phyloP scores from a whole-genome alignment of 148 eudicot species.

The Cornus suecica region DNA sequence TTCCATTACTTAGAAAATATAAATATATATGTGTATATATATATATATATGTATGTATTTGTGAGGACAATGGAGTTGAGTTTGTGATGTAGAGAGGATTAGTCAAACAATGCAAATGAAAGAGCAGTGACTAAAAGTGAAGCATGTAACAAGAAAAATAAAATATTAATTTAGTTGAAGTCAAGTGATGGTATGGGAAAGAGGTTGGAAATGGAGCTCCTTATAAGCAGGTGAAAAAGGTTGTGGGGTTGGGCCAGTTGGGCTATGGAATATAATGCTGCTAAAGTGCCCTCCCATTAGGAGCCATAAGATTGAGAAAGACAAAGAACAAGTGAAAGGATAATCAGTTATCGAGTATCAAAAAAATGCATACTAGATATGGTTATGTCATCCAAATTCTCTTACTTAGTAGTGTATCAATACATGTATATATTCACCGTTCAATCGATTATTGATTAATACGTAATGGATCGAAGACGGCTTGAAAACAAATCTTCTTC shows the following conservation, averaged over 20 bases:
- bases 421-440: too few species aligned
- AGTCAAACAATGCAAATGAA: neutral
- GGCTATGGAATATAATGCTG: conserved; percentile 40
- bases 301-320: conserved; percentile 26
- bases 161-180: neutral
- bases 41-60: neutral
- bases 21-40: neutral
- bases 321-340: conserved; percentile 15
- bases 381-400: neutral
- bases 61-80: neutral
- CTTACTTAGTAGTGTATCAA: too few species aligned
- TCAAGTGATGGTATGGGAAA: conserved; percentile 26
- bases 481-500: too few species aligned
- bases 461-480: too few species aligned
- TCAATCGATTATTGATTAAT: too few species aligned
- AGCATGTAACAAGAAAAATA: conserved; percentile 2
- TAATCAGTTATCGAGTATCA: conserved; percentile 27
- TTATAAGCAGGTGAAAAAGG: conserved; percentile 48
- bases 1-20: conserved; percentile 54
- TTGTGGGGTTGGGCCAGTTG: conserved; percentile 49
- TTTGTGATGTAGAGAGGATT: conserved; percentile 15
- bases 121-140: conserved; percentile 6
- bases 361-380: conserved; percentile 16
- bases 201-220: conserved; percentile 24
- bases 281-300: conserved; percentile 18